These are phyloP conservation scores for Begonia masoniana DNA, from an alignment of 306 rosid species.

Conservation along the genomic window DNA sequence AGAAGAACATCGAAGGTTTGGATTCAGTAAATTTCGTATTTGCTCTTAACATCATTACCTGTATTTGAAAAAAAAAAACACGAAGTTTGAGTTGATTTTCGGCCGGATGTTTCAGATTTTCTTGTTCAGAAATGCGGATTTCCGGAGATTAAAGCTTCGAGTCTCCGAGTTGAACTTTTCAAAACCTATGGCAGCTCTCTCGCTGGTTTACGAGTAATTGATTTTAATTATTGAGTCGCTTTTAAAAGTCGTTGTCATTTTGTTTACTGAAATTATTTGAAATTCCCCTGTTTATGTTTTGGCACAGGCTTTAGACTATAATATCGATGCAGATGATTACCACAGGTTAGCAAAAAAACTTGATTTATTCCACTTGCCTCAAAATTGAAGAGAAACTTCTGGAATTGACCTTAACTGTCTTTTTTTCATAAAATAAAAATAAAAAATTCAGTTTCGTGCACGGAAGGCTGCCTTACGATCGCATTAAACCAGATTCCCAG, in stretches of 20 bases:
- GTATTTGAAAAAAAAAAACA: too few relatives aligned
- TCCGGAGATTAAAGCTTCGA: slow-evolving; percentile 35
- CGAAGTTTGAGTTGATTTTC: too few relatives aligned
- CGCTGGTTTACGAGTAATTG: slow-evolving; percentile 62
- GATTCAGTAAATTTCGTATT: not conserved
- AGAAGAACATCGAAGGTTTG: slow-evolving; percentile 65
- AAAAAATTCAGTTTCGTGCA: slow-evolving; percentile 48
- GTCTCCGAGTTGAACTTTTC: slow-evolving; percentile 64
- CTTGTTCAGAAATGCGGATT: slow-evolving; percentile 62
- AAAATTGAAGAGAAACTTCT: not conserved
- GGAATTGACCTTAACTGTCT: not conserved
- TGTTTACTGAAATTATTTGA: too few relatives aligned
- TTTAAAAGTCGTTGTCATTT: too few relatives aligned
- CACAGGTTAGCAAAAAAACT: slow-evolving; percentile 33
- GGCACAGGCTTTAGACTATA: slow-evolving; percentile 54
- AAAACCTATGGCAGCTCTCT: slow-evolving; percentile 85
- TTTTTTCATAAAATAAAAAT: slow-evolving; percentile 1
- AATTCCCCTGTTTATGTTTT: not conserved
- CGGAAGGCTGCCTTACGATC: slow-evolving; percentile 77
- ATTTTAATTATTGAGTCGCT: not conserved
- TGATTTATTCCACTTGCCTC: not conserved
- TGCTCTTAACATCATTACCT: not conserved
- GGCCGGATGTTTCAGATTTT: slow-evolving; percentile 21
- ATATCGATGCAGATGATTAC: slow-evolving; percentile 65
- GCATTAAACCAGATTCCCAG: slow-evolving; percentile 47